Evolutionary conservation across 176 grass and related monocot genomes (phyloP).

Genomic region (Musa acuminata): DNA sequence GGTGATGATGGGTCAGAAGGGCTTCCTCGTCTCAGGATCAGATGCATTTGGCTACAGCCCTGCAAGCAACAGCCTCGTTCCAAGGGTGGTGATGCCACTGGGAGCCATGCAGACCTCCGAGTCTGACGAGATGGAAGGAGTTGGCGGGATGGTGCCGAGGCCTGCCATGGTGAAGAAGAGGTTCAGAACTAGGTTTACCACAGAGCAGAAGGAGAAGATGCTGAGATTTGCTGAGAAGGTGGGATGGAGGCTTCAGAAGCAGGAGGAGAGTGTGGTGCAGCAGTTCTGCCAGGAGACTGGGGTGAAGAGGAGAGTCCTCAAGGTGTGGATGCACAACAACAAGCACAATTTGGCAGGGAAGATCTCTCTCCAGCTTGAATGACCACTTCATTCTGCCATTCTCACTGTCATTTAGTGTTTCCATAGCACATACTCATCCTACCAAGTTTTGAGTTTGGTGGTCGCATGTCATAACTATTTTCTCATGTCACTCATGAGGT

Average conservation of each 20-base stretch:
- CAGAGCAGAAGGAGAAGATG: slow-evolving; percentile 22
- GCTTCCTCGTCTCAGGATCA: not conserved
- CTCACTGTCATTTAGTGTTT: not conserved
- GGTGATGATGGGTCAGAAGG: not conserved
- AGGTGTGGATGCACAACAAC: slow-evolving; percentile 26
- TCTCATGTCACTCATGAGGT: no score
- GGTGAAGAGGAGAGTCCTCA: slow-evolving; percentile 22
- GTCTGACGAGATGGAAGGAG: slow-evolving; percentile 15
- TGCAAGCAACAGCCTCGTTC: not conserved
- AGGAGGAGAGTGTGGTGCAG: slow-evolving; percentile 25
- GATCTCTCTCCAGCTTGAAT: slow-evolving; percentile 6
- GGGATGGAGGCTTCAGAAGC: slow-evolving; percentile 20
- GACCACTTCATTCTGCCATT: not conserved
- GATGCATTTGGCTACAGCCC: not conserved
- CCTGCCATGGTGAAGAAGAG: slow-evolving; percentile 14
- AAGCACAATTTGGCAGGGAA: slow-evolving; percentile 16
- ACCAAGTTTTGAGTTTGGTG: not conserved
- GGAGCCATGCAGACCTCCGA: slow-evolving; percentile 8
- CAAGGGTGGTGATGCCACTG: slow-evolving; percentile 12
- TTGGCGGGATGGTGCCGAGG: slow-evolving; percentile 5
- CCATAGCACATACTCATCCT: not conserved
- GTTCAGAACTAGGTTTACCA: slow-evolving; percentile 18
- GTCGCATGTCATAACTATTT: not conserved
- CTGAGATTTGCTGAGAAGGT: slow-evolving; percentile 15
- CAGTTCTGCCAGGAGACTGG: slow-evolving; percentile 22